These are phyloP conservation scores for Ceratobasidium sp. DNA, from an alignment of 1,284 basidiomycete genomes.

Conservation along the genomic window DNA sequence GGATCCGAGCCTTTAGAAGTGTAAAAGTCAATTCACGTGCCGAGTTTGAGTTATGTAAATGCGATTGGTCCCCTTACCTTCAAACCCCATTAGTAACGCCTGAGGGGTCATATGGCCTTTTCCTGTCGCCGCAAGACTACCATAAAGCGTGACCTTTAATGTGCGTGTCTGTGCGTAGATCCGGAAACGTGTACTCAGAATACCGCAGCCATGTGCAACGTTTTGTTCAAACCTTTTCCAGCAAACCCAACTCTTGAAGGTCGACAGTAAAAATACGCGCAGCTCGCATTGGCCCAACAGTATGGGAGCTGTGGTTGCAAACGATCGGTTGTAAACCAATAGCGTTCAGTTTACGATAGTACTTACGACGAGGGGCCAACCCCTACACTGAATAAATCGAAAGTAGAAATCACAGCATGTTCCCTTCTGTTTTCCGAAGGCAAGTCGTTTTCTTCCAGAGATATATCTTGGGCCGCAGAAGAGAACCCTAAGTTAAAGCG, in stretches of 20 bases:
- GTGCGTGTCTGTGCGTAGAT: conserved; percentile 51
- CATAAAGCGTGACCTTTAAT: conserved; percentile 86
- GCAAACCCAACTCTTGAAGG: conserved; percentile 70
- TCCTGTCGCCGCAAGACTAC: conserved; percentile 64
- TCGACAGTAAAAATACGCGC: conserved; percentile 87
- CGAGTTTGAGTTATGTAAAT: background rate
- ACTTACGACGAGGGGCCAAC: conserved; percentile 52
- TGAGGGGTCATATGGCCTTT: conserved; percentile 95
- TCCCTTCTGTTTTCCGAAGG: conserved; percentile 52
- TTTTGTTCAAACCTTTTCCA: conserved; percentile 64
- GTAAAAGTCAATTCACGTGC: background rate
- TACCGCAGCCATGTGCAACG: conserved; percentile 10
- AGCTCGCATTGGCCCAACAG: conserved; percentile 92
- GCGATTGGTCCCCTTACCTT: conserved; percentile 59
- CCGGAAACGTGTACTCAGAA: conserved; percentile 11
- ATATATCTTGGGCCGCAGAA: background rate
- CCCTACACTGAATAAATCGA: conserved; percentile 94
- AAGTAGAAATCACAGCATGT: conserved; percentile 92
- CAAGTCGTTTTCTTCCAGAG: background rate
- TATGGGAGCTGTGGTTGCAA: conserved; percentile 62
- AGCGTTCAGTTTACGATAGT: no score
- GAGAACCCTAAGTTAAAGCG: no score
- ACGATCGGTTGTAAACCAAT: no score
- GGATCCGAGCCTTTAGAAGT: conserved; percentile 67
- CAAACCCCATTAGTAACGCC: conserved; percentile 88